Percentiles rank a stretch among this genome's conserved stretches.
phyloP scores from a whole-genome alignment of 129 eudicot genomes.

The Escallonia rubra region DNA sequence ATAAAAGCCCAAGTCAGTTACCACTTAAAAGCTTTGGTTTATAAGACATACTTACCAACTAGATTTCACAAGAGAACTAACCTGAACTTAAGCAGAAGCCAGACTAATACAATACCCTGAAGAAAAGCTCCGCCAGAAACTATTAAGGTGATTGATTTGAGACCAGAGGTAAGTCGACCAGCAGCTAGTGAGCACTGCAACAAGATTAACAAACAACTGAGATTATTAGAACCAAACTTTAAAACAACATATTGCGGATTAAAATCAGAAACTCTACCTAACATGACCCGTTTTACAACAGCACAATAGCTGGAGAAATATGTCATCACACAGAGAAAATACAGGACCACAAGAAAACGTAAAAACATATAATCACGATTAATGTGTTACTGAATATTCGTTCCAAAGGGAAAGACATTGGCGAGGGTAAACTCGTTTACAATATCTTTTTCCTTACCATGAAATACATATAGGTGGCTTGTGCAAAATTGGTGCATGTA shows the following conservation, averaged over 20 bases:
- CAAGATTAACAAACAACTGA: constrained; percentile 14
- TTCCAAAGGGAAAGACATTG: too few species aligned
- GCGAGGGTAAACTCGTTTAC: too few species aligned
- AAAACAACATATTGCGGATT: not conserved
- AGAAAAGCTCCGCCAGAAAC: constrained; percentile 68
- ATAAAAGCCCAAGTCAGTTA: constrained; percentile 6
- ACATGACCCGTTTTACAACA: too few species aligned
- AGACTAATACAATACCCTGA: constrained; percentile 65
- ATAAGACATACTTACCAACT: constrained; percentile 1
- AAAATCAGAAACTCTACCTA: too few species aligned
- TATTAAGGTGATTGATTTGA: constrained; percentile 68
- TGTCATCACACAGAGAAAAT: too few species aligned
- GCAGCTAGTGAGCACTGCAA: constrained; percentile 82
- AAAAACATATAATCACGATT: too few species aligned
- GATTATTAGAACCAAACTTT: constrained; percentile 1
- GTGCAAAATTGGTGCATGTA: not conserved
- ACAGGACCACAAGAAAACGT: too few species aligned
- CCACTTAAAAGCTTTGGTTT: not conserved
- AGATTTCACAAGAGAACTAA: constrained; percentile 13
- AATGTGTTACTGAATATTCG: too few species aligned
- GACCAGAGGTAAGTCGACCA: constrained; percentile 87
- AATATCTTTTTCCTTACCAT: not conserved
- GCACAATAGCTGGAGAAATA: not conserved
- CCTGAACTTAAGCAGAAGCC: constrained; percentile 80
- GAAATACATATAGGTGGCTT: not conserved